Conservation (phyloP, 345 rosid species). For the Corymbia maculata region DNA sequence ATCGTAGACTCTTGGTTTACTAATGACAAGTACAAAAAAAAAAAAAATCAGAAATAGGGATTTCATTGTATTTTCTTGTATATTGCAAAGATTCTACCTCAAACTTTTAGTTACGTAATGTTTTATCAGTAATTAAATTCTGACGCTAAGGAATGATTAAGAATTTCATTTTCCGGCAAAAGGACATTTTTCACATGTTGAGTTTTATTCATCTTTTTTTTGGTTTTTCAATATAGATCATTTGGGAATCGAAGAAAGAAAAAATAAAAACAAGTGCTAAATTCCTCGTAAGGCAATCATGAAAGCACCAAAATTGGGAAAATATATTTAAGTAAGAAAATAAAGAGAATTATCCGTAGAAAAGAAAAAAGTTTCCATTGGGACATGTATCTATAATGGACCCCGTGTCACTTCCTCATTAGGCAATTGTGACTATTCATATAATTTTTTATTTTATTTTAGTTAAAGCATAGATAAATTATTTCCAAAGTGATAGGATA, state of each 20-base stretch:
- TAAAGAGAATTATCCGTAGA: too few species aligned
- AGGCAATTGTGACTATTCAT: fast-evolving
- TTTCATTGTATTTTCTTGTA: background rate
- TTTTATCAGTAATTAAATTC: background rate
- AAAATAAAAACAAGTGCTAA: background rate
- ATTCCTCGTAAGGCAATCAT: background rate
- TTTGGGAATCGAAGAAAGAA: background rate
- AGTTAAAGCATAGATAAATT: background rate
- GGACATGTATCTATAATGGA: background rate
- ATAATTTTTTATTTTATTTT: too few species aligned
- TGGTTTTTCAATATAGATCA: too few species aligned
- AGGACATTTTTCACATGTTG: background rate
- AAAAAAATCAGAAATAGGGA: background rate
- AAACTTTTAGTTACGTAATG: background rate
- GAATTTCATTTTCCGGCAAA: background rate
- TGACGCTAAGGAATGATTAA: background rate
- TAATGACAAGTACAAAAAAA: too few species aligned
- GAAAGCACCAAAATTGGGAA: background rate
- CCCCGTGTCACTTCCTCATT: background rate
- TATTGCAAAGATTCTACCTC: background rate
- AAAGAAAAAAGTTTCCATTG: too few species aligned
- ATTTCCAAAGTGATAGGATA: background rate
- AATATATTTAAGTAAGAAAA: too few species aligned
- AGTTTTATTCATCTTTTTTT: background rate
- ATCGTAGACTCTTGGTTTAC: background rate